Evolutionary conservation across 331 rosid species (phyloP).

Genomic region (Quercus lobata): DNA sequence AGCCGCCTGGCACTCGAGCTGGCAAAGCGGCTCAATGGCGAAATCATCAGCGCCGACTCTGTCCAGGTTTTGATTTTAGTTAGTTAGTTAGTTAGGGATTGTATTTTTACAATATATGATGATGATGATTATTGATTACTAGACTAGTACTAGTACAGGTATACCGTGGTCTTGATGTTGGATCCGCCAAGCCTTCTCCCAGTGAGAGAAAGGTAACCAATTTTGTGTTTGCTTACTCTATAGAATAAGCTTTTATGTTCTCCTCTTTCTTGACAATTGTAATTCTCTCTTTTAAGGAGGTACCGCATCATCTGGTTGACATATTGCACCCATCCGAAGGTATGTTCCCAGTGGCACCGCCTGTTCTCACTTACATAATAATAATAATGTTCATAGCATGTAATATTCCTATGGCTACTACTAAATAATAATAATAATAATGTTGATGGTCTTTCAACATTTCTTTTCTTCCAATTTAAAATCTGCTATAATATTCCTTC

Average conservation of each 20-base stretch:
- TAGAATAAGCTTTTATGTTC: background rate
- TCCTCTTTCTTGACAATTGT: background rate
- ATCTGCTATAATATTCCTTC: constrained; percentile 30
- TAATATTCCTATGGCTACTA: background rate
- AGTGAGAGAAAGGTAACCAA: constrained; percentile 38
- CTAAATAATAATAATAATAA: background rate
- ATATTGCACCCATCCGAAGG: constrained; percentile 83
- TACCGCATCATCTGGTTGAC: constrained; percentile 82
- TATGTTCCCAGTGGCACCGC: constrained; percentile 29
- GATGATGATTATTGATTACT: too few relatives aligned
- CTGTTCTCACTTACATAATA: constrained; percentile 14
- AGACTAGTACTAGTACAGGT: constrained; percentile 36
- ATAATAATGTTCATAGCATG: constrained; percentile 6
- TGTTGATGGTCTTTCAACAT: constrained; percentile 17
- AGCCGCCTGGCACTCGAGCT: constrained; percentile 84
- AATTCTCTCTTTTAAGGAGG: constrained; percentile 47
- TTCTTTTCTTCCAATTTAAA: constrained; percentile 11
- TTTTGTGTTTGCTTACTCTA: background rate
- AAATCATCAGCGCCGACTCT: constrained; percentile 91
- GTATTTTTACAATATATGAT: too few relatives aligned
- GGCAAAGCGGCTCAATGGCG: constrained; percentile 84
- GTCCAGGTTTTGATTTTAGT: constrained; percentile 56
- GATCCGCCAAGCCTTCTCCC: constrained; percentile 54
- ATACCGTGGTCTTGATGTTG: constrained; percentile 50
- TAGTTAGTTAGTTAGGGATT: too few relatives aligned